These are phyloP conservation scores for Trichosporon coremiiforme DNA, from an alignment of 1,284 basidiomycete species.

Conservation along the genomic window DNA sequence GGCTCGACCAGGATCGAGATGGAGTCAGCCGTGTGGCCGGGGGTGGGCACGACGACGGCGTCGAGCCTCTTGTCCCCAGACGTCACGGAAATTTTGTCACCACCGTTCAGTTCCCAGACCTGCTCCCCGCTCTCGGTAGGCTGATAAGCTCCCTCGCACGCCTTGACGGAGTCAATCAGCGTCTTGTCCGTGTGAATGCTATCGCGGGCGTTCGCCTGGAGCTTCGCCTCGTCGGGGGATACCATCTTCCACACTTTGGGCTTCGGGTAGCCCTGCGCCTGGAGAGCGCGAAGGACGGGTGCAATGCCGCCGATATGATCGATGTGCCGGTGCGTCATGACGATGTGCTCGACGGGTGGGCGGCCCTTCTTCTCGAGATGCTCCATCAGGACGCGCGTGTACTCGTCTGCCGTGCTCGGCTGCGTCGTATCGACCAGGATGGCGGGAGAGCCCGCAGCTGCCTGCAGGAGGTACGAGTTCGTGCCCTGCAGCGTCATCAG, in stretches of 20 bases:
- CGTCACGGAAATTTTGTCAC: conserved; percentile 15
- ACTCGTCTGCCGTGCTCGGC: conserved; percentile 63
- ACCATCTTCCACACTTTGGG: conserved; percentile 59
- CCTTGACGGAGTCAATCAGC: conserved; percentile 37
- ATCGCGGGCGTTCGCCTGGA: conserved; percentile 38
- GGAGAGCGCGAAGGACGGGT: conserved; percentile 69
- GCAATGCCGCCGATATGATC: conserved; percentile 83
- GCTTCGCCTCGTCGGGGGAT: conserved; percentile 46
- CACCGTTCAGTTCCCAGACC: conserved; percentile 9
- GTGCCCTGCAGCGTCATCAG: conserved; percentile 93
- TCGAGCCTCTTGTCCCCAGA: conserved; percentile 27
- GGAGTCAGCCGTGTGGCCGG: conserved; percentile 89
- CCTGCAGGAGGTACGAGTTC: conserved; percentile 80
- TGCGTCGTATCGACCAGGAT: conserved; percentile 84
- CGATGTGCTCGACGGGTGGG: conserved; percentile 69
- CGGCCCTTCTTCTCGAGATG: conserved; percentile 32
- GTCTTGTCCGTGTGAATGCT: conserved; percentile 36
- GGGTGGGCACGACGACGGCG: conserved; percentile 75
- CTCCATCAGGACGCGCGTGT: conserved; percentile 43
- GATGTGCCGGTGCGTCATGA: conserved; percentile 86
- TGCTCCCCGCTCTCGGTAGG: neutral
- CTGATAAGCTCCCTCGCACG: conserved; percentile 11
- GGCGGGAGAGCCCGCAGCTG: conserved; percentile 64
- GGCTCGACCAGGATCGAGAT: conserved; percentile 68
- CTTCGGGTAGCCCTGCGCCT: conserved; percentile 52